These are phyloP conservation scores for Juncus inflexus DNA, from an alignment of 176 grass and related monocot genomes.

Conservation along the genomic window DNA sequence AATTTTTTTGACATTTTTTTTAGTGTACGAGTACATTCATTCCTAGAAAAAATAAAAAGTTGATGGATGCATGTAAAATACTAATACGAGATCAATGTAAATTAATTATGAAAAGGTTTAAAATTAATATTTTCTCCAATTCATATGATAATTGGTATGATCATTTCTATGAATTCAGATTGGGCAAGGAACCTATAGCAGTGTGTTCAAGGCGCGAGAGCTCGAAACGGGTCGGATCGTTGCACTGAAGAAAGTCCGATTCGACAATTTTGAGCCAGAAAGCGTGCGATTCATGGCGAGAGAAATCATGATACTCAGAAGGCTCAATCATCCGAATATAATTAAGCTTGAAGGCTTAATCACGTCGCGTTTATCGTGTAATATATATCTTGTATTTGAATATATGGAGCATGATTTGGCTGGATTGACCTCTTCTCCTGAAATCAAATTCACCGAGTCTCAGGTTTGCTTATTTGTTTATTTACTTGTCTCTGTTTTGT, in stretches of 20 bases:
- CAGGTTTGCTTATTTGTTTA: conserved; percentile 25
- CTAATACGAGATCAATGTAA: too few species aligned
- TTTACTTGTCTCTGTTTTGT: neutral
- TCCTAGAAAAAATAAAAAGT: too few species aligned
- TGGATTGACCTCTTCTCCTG: conserved; percentile 38
- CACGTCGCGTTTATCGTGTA: conserved; percentile 41
- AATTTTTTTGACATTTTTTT: too few species aligned
- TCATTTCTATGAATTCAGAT: conserved; percentile 30
- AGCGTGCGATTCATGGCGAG: conserved; percentile 45
- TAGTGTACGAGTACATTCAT: too few species aligned
- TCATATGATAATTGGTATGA: too few species aligned
- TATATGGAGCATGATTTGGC: conserved; percentile 59
- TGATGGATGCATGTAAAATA: too few species aligned
- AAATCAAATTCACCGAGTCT: conserved; percentile 40
- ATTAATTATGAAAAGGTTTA: too few species aligned
- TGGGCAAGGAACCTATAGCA: conserved; percentile 54
- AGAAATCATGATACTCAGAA: conserved; percentile 48
- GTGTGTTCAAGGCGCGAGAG: conserved; percentile 44
- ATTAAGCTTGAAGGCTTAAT: conserved; percentile 50
- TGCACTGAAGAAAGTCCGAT: conserved; percentile 46
- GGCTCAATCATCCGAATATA: conserved; percentile 47
- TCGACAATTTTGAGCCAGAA: conserved; percentile 44
- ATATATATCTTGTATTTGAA: conserved; percentile 52
- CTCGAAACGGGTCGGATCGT: conserved; percentile 38
- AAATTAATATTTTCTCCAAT: too few species aligned